phyloP scores from a whole-genome alignment of 768 basidiomycete genomes.

The Daedaleopsis sinensis region DNA sequence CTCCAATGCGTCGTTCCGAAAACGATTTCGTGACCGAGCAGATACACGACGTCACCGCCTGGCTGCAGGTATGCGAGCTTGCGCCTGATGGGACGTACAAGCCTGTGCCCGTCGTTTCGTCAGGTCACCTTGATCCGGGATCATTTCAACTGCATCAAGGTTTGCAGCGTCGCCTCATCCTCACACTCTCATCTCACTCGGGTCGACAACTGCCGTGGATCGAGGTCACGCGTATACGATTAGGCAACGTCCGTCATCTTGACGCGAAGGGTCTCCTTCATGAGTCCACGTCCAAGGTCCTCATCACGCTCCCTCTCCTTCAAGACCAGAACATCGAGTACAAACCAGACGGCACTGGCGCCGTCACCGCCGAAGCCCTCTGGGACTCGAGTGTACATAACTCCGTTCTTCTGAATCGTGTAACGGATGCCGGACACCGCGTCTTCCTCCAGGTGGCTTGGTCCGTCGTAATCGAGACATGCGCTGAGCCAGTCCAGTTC shows the following conservation, averaged over 20 bases:
- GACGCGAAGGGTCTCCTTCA: conserved; percentile 83
- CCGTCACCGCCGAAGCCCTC: conserved; percentile 66
- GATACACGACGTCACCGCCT: conserved; percentile 87
- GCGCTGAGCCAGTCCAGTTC: conserved; percentile 87
- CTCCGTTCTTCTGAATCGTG: conserved; percentile 81
- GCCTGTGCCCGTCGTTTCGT: conserved; percentile 81
- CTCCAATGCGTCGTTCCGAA: conserved; percentile 91
- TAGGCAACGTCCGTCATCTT: conserved; percentile 84
- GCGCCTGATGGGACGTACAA: conserved; percentile 81
- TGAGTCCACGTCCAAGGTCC: conserved; percentile 70
- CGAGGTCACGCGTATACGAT: conserved; percentile 70
- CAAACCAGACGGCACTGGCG: conserved; percentile 82
- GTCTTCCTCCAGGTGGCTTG: conserved; percentile 79
- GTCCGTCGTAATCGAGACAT: conserved; percentile 81
- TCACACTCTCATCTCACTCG: conserved; percentile 85
- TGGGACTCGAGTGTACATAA: conserved; percentile 97
- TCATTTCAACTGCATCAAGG: conserved; percentile 92
- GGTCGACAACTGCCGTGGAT: conserved; percentile 90
- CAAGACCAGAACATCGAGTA: conserved; percentile 76
- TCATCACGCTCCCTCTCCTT: conserved; percentile 74
- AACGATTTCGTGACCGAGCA: conserved; percentile 89
- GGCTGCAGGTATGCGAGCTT: conserved; percentile 86
- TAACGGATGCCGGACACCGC: conserved; percentile 77
- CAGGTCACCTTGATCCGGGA: conserved; percentile 77
- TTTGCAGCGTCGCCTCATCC: conserved; percentile 77